Percentiles rank a stretch among this genome's conserved stretches.
Conservation (phyloP, 768 basidiomycete species). For the Punctularia strigosozonata region DNA sequence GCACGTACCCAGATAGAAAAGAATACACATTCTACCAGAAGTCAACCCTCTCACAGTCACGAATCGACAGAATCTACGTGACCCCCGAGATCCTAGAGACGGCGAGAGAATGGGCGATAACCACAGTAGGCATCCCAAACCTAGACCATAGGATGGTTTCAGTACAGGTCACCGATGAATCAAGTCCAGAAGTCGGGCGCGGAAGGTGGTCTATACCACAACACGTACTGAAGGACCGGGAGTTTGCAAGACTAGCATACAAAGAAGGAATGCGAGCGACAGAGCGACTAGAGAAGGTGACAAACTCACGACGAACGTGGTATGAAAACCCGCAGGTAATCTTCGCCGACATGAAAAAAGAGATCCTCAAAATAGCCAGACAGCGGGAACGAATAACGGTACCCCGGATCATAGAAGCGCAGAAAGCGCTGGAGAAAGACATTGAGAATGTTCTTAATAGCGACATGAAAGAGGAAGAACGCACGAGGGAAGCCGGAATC, state of each 20-base stretch:
- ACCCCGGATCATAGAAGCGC: neutral
- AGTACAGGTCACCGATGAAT: conserved; percentile 10
- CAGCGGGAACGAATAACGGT: neutral
- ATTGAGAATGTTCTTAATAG: neutral
- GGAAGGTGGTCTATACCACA: conserved; percentile 21
- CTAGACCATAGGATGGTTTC: conserved; percentile 23
- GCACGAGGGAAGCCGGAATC: neutral
- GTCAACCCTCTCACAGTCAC: conserved; percentile 11
- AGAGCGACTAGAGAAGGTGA: conserved; percentile 2
- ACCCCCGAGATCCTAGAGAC: conserved; percentile 5
- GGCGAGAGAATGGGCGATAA: conserved; percentile 17
- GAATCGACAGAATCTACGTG: conserved; percentile 26
- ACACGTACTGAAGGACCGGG: conserved; percentile 11
- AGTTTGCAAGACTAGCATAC: conserved; percentile 4
- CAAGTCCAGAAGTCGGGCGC: conserved; percentile 17
- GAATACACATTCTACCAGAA: conserved; percentile 18
- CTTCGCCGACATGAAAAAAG: neutral
- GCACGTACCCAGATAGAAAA: conserved; percentile 8
- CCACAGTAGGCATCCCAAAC: conserved; percentile 6
- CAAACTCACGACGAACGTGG: neutral
- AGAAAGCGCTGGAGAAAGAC: neutral
- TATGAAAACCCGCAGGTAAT: no score
- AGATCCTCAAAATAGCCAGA: neutral
- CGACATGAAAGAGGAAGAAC: neutral
- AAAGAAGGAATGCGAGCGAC: neutral